Conservation (phyloP, 345 rosid species). For the Raphanus raphanistrum region DNA sequence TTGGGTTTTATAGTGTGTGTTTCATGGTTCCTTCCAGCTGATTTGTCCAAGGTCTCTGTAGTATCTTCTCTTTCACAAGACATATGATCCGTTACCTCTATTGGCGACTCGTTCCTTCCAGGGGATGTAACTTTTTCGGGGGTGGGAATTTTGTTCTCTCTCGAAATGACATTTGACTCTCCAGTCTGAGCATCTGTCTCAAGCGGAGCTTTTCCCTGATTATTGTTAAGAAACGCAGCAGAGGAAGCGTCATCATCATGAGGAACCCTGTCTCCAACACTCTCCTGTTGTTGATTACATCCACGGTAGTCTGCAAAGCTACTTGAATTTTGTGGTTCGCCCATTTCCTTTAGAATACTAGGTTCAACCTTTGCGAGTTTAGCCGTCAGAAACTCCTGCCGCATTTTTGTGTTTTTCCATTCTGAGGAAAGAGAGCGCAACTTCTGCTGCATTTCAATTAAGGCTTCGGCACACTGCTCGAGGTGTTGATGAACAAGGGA, state of each 20-base stretch:
- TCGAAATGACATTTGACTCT: conserved; percentile 32
- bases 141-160: conserved; percentile 40
- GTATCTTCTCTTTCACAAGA: conserved; percentile 40
- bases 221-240: conserved; percentile 32
- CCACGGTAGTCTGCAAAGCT: not conserved
- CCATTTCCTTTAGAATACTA: conserved; percentile 41
- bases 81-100: conserved; percentile 39
- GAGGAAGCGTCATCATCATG: conserved; percentile 38
- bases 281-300: not conserved
- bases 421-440: conserved; percentile 66
- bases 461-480: conserved; percentile 78
- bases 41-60: conserved; percentile 43
- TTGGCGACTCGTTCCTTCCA: conserved; percentile 35
- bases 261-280: not conserved
- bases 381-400: conserved; percentile 61
- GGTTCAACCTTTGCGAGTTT: conserved; percentile 60
- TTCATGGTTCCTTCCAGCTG: conserved; percentile 33
- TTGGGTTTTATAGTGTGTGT: conserved; percentile 37
- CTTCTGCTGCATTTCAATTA: conserved; percentile 81
- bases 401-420: conserved; percentile 67
- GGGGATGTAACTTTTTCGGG: conserved; percentile 40
- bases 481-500: conserved; percentile 84
- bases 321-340: conserved; percentile 32
- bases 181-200: conserved; percentile 38
- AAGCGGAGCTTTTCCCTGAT: conserved; percentile 20